Evolutionary conservation across 495 filamentous ascomycete species (phyloP).

Genomic region (Talaromyces trachyspermus): DNA sequence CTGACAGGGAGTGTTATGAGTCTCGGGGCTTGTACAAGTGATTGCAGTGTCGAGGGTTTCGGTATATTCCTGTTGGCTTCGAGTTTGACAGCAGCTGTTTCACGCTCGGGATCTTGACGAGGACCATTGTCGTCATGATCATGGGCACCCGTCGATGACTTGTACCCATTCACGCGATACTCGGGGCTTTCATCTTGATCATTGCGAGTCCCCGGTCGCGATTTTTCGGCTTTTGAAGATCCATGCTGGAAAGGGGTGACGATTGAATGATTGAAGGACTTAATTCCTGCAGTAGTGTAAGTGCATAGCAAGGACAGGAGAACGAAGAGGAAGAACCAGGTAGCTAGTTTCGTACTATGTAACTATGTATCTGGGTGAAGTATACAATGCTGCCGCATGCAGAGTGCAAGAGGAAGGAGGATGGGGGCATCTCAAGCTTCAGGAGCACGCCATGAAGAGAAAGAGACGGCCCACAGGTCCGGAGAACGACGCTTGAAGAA

Average conservation of each 20-base stretch:
- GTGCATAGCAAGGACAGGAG: neutral
- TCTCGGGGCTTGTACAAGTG: conserved; percentile 9
- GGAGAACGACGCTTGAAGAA: too few species aligned
- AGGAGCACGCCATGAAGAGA: conserved; percentile 5
- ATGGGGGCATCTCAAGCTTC: conserved; percentile 1
- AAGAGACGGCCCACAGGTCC: conserved; percentile 4
- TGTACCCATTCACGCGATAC: conserved; percentile 32
- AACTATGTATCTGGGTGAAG: conserved; percentile 2
- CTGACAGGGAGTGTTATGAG: neutral
- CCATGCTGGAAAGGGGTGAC: conserved; percentile 21
- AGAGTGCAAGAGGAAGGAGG: neutral
- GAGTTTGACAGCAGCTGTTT: neutral
- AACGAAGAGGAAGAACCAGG: neutral
- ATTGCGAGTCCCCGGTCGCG: conserved; percentile 24
- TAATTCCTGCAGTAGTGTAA: neutral
- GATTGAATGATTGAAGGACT: neutral
- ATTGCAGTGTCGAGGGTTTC: conserved; percentile 5
- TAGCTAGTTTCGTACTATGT: neutral
- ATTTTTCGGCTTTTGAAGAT: conserved; percentile 43
- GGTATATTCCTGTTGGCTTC: neutral
- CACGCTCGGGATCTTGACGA: conserved; percentile 23
- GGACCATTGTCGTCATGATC: conserved; percentile 29
- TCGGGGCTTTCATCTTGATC: conserved; percentile 37
- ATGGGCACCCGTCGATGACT: conserved; percentile 29
- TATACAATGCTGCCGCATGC: conserved; percentile 1